phyloP scores from a whole-genome alignment of 768 basidiomycete genomes.

The Russula griseocarnosa region DNA sequence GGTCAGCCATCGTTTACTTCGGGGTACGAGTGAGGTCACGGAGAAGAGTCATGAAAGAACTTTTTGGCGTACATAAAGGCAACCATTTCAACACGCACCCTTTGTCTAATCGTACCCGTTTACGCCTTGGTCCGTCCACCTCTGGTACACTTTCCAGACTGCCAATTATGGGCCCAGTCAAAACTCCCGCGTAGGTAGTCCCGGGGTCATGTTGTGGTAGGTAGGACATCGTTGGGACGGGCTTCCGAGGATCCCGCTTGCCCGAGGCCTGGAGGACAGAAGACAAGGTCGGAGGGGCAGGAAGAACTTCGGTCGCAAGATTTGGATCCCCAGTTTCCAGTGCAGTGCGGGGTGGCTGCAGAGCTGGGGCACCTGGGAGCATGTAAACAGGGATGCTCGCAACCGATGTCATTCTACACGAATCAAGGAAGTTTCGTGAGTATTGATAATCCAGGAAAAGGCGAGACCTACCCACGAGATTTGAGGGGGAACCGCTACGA shows the following conservation, averaged over 20 bases:
- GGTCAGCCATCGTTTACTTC: not conserved
- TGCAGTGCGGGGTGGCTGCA: constrained; percentile 77
- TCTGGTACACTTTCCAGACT: constrained; percentile 45
- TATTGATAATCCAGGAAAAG: not conserved
- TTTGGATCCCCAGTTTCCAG: constrained; percentile 55
- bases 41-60: constrained; percentile 4
- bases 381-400: constrained; percentile 67
- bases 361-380: constrained; percentile 65
- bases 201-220: constrained; percentile 82
- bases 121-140: constrained; percentile 61
- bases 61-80: not conserved
- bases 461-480: constrained; percentile 1
- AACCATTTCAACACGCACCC: constrained; percentile 46
- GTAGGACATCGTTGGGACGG: constrained; percentile 66
- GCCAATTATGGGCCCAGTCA: constrained; percentile 52
- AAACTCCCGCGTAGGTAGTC: constrained; percentile 78
- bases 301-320: constrained; percentile 86
- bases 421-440: constrained; percentile 17
- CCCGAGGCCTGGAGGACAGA: constrained; percentile 61
- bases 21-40: constrained; percentile 9
- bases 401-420: constrained; percentile 59
- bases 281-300: constrained; percentile 75
- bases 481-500: constrained; percentile 18
- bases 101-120: constrained; percentile 71
- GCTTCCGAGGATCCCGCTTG: constrained; percentile 80